Base-by-base conservation (phyloP, 2,329 filamentous ascomycete species). In the Sarocladium kiliense region DNA sequence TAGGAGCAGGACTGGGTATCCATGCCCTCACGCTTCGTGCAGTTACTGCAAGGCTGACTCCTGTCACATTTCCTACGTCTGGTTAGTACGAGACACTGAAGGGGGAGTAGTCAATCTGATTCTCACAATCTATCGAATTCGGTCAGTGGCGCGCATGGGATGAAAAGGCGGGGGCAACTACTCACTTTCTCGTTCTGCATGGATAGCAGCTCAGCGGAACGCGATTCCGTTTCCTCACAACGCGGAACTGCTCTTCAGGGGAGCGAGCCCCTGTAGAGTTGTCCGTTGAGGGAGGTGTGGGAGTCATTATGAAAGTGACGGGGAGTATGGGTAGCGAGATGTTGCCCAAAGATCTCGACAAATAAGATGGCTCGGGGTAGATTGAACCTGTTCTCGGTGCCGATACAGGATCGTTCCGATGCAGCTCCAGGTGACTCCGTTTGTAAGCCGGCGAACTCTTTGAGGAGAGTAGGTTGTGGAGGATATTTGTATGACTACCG, bases 191-290 rank as follows among this genome's bases (percentile, higher is more conserved):
- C 64, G 92, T 89, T 67, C 93, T 82, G 71, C 93, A 97, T 30
- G 92, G 90, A 61, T 87, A 89, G 70, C 93, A 97, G 65, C 91
- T 97, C 51, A 97, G 78, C 47, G 93, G 93, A 16, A 97, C 87
- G 57, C 93, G 81, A 66, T 97, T 97, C 68, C 93, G 84, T 76
- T 95, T 96, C 61, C 93, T 86, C 57, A 97, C 89, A 53, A 97
- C 87, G 63, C 90, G 84, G 66, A 89, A 96, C 61, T 93, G 88
- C 54, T 89, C 84, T 69, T 96, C 90, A 32, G 92, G 91, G 44
- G 91, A 96, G 59, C 88, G 87, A 23, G 77, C 80, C 60, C 87
- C 84, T 57, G 85, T 85, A 60, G 91, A 94, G 9, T 89, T 88
- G 34, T 85, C 86, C 54, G 87, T 89, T 27, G 88, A 91, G 19